phyloP scores from a whole-genome alignment of 1,284 basidiomycete species.

The Fomitopsis pinicola region DNA sequence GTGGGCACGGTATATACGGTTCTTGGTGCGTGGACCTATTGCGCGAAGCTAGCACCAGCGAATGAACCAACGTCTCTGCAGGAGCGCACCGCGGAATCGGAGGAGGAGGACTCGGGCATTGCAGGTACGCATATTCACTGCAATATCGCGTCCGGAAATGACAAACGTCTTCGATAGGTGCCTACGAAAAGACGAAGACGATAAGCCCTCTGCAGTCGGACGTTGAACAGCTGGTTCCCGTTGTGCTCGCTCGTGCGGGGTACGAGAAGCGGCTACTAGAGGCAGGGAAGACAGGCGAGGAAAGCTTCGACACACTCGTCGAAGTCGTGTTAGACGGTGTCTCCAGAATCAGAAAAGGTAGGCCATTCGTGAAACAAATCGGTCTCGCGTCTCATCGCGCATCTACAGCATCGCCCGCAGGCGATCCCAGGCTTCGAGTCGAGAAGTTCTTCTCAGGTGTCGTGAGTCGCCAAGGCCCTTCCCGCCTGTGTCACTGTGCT shows the following conservation, averaged over 20 bases:
- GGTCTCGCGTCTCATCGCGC: not conserved
- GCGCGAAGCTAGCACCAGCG: not conserved
- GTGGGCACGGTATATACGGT: conserved; percentile 71
- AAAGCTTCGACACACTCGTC: conserved; percentile 46
- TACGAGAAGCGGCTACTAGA: conserved; percentile 39
- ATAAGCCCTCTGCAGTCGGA: conserved; percentile 52
- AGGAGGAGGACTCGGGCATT: conserved; percentile 24
- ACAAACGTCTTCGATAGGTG: conserved; percentile 32
- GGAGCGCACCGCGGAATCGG: conserved; percentile 24
- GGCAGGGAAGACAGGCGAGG: conserved; percentile 33
- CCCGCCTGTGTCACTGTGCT: not conserved
- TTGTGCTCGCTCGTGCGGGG: conserved; percentile 64
- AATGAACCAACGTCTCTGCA: conserved; percentile 13
- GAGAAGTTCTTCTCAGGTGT: conserved; percentile 78
- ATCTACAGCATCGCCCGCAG: conserved; percentile 33
- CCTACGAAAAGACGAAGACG: conserved; percentile 53
- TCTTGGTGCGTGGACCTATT: conserved; percentile 39
- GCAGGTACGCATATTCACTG: conserved; percentile 8
- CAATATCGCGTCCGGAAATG: not conserved
- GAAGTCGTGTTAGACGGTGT: conserved; percentile 58
- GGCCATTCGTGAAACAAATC: not conserved
- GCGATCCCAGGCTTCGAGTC: conserved; percentile 61
- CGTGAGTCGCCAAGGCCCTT: conserved; percentile 42
- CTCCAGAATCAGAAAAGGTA: conserved; percentile 53
- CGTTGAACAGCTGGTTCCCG: conserved; percentile 61